Evolutionary conservation across 164 flowering plant species (phyloP), one percentile per base, ranked within the genome.

Genomic region (Hamamelis virginiana): DNA sequence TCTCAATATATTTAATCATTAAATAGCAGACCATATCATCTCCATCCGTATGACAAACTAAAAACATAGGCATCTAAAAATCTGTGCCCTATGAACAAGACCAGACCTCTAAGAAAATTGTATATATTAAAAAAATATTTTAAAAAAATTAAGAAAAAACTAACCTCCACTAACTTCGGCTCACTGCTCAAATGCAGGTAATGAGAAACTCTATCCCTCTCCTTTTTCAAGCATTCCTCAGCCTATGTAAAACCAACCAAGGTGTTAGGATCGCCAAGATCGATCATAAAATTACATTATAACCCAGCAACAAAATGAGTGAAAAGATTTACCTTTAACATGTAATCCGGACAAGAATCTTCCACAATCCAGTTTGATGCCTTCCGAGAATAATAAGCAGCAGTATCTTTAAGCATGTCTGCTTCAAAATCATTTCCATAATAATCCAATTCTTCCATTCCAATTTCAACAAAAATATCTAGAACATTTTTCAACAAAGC

Each of bases 171-270:
- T 56, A 85, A 59, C 80, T 83, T 85, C 33, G 73, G 74, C 77
- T 82, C 86, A 50, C 78, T 86, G 66, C 81, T 81, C 1, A 73
- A 69, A 73, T 80, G 83, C 46, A 86, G 64, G 77, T 81, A 84
- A 76, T 81, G 80, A 38, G 81, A 66, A 66, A 80, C 86, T 65
- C 87, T 78, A 5, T 81, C 87, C 68, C 73, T 83, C 65, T 86
- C 88, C 19, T 66, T 67, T 67, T 73, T 81, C 80, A 84, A 72
- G 69, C 85, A 84, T 61, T 83, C 80, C 70, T 81, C 87, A n/a
- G 80, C 83, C 89, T 83, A 69, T 1, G 53, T 27, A 3, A 12
- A 0, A 11, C 41, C 26, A 60, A 1, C 44, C 48, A 21, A 44
- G 26, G 41, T 33, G 41, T 33, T 33, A 33, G 41, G 41, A 33